A percentile compares a stretch with the other conserved stretches of the same genome.
phyloP scores from a whole-genome alignment of 1,284 basidiomycete genomes.

The Austroboletus novae-zelandiae region DNA sequence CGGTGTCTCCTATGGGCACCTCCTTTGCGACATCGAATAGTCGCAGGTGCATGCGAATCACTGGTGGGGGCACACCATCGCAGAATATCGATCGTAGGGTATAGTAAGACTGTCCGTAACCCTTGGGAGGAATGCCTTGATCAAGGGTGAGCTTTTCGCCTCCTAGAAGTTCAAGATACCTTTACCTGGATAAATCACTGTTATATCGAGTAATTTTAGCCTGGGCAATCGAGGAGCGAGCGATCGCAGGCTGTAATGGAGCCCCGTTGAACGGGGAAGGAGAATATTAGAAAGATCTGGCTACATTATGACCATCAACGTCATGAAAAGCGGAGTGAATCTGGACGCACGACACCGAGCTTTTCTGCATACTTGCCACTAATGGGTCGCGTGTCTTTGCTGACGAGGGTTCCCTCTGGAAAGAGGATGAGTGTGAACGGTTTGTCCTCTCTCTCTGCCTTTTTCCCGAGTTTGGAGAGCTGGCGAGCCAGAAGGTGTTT shows the following conservation, averaged over 20 bases:
- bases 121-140: slow-evolving; percentile 63
- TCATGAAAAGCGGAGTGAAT: slow-evolving; percentile 2
- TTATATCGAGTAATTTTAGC: slow-evolving; percentile 84
- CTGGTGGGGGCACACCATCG: slow-evolving; percentile 79
- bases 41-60: slow-evolving; percentile 83
- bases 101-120: slow-evolving; percentile 83
- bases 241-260: slow-evolving; percentile 83
- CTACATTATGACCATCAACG: slow-evolving; percentile 39
- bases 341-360: slow-evolving; percentile 69
- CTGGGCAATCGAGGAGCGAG: slow-evolving; percentile 75
- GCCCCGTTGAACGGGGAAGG: slow-evolving; percentile 87
- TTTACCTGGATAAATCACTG: slow-evolving; percentile 85
- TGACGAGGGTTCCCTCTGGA: slow-evolving; percentile 91
- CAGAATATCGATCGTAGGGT: slow-evolving; percentile 89
- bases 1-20: slow-evolving; percentile 64
- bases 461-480: slow-evolving; percentile 56
- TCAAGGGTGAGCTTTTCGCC: slow-evolving; percentile 3
- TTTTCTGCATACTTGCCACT: slow-evolving; percentile 85
- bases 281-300: slow-evolving; percentile 77
- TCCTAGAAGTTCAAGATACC: neutral
- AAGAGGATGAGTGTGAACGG: slow-evolving; percentile 86
- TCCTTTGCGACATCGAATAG: slow-evolving; percentile 65
- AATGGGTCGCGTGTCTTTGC: slow-evolving; percentile 76
- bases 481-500: slow-evolving; percentile 57
- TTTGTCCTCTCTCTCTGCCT: slow-evolving; percentile 59